Percentiles rank a stretch among this genome's conserved stretches.
Conservation (phyloP, 495 filamentous ascomycete genomes). For the Daldinia childiae region DNA sequence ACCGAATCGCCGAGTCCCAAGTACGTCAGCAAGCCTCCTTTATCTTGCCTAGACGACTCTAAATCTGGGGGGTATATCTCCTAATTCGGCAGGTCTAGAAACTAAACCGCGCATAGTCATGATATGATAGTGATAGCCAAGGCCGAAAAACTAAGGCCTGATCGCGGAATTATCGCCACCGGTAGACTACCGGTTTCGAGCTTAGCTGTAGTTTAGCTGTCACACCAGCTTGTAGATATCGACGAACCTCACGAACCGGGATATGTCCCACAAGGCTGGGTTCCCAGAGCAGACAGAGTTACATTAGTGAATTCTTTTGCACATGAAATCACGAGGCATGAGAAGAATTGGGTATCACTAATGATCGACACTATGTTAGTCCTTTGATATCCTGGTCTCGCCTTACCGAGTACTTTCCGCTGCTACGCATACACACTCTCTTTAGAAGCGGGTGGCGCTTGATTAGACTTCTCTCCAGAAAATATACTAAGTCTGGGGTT, state of each 20-base stretch:
- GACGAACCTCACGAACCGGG: constrained; percentile 17
- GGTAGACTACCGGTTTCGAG: constrained; percentile 36
- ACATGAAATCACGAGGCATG: constrained; percentile 9
- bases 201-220: constrained; percentile 35
- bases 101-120: constrained; percentile 18
- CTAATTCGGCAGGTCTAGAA: constrained; percentile 32
- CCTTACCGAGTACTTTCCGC: constrained; percentile 10
- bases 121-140: not conserved
- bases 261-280: constrained; percentile 38
- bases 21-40: constrained; percentile 26
- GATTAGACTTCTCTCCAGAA: constrained; percentile 5
- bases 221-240: constrained; percentile 25
- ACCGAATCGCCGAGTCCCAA: constrained; percentile 27
- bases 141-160: constrained; percentile 8
- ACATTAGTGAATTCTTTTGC: constrained; percentile 25
- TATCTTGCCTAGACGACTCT: constrained; percentile 8
- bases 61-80: constrained; percentile 23
- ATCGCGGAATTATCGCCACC: constrained; percentile 18
- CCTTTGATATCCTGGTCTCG: constrained; percentile 22
- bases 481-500: constrained; percentile 21
- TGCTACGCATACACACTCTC: not conserved
- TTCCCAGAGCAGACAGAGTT: constrained; percentile 23
- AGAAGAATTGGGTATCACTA: constrained; percentile 8
- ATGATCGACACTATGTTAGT: constrained; percentile 22
- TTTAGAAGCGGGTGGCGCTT: not conserved